Base-by-base conservation (phyloP, 75 land plant genomes). In the Pinus albicaulis region DNA sequence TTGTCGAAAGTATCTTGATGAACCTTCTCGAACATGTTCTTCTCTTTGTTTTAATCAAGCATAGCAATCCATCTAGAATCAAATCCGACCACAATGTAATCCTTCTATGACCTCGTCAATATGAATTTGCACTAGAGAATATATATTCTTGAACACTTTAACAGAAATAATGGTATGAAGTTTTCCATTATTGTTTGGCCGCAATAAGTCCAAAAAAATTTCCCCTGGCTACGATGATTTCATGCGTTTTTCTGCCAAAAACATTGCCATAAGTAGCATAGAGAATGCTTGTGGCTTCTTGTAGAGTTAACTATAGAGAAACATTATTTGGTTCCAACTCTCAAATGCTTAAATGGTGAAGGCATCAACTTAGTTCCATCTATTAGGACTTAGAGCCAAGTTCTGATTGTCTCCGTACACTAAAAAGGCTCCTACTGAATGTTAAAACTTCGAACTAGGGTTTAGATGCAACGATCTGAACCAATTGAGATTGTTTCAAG, bases 1-100 rank as follows among this genome's bases (percentile, higher is more conserved):
- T 98, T 98, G 59, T 95, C 99, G 75, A 94, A 98, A 11, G 99
- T 98, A 79, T 98, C 99, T 81, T 98, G 95, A 57, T 96, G 98
- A 55, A 98, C 76, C 72, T 91, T 91, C 69, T 95, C 92, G 74
- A 98, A 95, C 0, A 79, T 75, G 66, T 92, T 92, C 81, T 86
- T 90, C 82, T 91, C 92, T 77, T 86, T 84, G 75, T 91, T 92
- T 76, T 95, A 98, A 72, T 98, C 99, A 1, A 98, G 88, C 44
- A 98, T 98, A n/a, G 95, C 95, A 22, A 98, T 95, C 22, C 95
- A 77, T 60, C 99, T 95, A 34, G 98, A 98, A 73, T 98, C 99
- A 17, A 94, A 91, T 8, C 98, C 99, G 22, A 95, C 99, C n/a
- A 92, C 98, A 36, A 98, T 80, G 74, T 98, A 98, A 77, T 98